Evolutionary conservation across 495 filamentous ascomycete genomes (phyloP), one percentile per base, ranked within the genome.

Genomic region (Lasiosphaeris hirsuta): DNA sequence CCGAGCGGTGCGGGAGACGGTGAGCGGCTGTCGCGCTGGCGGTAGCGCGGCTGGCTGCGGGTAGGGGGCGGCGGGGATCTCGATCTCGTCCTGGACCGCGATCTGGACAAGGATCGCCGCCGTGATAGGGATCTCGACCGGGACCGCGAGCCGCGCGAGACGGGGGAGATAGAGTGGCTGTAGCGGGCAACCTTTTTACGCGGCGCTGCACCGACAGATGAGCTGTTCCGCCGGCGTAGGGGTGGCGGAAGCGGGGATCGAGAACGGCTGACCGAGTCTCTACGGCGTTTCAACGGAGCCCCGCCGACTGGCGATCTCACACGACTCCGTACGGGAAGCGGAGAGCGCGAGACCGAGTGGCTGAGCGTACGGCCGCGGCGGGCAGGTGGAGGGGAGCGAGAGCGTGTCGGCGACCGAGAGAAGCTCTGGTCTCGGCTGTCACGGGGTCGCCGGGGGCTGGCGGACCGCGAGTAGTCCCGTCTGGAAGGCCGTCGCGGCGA

Each of bases 391-490:
- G 55, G 46, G 17, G 57, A 59, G 17, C 49, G 49, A 30, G 51
- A 54, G 13, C 57, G 57, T 8, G 65, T 62, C 11, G 60, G 66
- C n/a, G 60, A 56, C 34, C 55, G 59, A 6, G 69, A 68, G 40
- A 63, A 61, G 54, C 60, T 66, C 3, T 65, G 55, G 54, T 52
- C 61, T 37, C 60, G 59, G 44, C 61, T 60, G 23, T 50, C 36
- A 39, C 49, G 44, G 9, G 30, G 61, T 42, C 48, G 58, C 61
- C 33, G 64, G 59, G 70, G 72, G 53, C 66, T 73, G 40, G 43
- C 56, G 23, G 71, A 72, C 41, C 64, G 57, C 6, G 71, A 69
- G 39, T 64, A 69, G 39, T 64, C 68, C 13, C 59, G 56, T 34
- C 57, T 58, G 14, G 61, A 50, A 4, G 58, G 63, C 3, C 62